Conservation (phyloP, 345 rosid genomes). For the Citrus medica region DNA sequence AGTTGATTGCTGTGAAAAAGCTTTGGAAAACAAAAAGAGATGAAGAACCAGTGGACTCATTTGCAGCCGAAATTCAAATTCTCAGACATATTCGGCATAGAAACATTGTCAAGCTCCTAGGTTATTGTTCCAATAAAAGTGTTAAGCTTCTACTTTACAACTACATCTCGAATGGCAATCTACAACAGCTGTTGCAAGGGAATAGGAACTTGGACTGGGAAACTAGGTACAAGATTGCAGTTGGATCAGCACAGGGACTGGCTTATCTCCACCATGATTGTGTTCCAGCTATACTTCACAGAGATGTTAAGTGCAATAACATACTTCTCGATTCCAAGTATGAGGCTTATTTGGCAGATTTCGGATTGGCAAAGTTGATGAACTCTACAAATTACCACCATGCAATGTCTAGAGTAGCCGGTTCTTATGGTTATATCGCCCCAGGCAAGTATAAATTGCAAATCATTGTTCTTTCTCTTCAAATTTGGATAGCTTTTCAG, state of each 20-base stretch:
- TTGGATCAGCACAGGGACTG: conserved; percentile 88
- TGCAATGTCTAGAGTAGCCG: conserved; percentile 84
- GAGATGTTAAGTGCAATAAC: conserved; percentile 92
- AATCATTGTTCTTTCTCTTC: background rate
- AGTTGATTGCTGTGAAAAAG: conserved; percentile 78
- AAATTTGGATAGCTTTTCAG: background rate
- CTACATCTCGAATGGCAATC: conserved; percentile 77
- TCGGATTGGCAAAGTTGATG: conserved; percentile 88
- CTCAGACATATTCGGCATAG: conserved; percentile 86
- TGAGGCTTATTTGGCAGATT: conserved; percentile 86
- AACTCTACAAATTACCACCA: conserved; percentile 68
- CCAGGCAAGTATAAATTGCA: conserved; percentile 56
- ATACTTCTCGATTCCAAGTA: conserved; percentile 79
- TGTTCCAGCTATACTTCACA: conserved; percentile 78
- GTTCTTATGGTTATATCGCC: conserved; percentile 93
- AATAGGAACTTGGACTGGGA: conserved; percentile 86
- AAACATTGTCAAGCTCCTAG: conserved; percentile 83
- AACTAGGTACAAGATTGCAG: conserved; percentile 82
- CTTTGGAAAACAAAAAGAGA: conserved; percentile 73
- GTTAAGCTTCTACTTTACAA: conserved; percentile 87
- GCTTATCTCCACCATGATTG: conserved; percentile 96
- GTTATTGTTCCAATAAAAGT: conserved; percentile 81
- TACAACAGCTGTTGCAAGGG: conserved; percentile 66
- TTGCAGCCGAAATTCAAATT: conserved; percentile 90
- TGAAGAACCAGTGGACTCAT: conserved; percentile 68